Evolutionary conservation across 2,329 filamentous ascomycete genomes (phyloP), one percentile per base, ranked within the genome.

Genomic region (Sclerotinia spermophila): DNA sequence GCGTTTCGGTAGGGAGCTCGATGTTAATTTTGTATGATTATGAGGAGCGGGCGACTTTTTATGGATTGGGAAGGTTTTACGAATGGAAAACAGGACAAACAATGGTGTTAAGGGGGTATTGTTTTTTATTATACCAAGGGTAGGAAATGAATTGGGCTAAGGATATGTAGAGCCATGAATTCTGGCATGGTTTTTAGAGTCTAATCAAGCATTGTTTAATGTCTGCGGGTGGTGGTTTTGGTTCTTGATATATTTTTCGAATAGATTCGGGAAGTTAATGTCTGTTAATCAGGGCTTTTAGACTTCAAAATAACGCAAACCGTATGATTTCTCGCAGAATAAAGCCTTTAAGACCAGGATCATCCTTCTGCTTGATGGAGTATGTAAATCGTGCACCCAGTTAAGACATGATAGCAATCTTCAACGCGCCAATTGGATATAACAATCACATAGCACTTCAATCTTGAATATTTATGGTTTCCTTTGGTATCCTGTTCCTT

Each of bases 1-100:
- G 70, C 84, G 92, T 53, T 96, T 89, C 71, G 81, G 84, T 51
- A 21, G 35, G 19, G 44, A 35, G 17, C 11, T 42, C 24, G 38
- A 13, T 5, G 38, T n/a, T 24, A n/a, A 62, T 42, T 33, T 64
- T 64, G 58, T 61, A 62, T 64, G 35, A 42, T 33, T 45, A 51
- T 53, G 11, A 33, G 21, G 13, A 27, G 19, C 21, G 27, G 42
- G 33, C 24, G 15, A 38, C 15, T 5, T 40, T 60, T 19, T 38
- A 64, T n/a, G 55, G 42, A 17, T 5, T 64, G 42, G 60, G 17
- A n/a, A 53, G 33, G 33, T 15, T n/a, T 65, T 27, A 40, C 8
- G 33, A 53, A 27, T 33, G 38, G 21, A 60, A 48, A 61, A 51
- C 17, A n/a, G 27, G 8, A 30, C 24, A 55, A 69, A 58, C 67